Percentiles rank a stretch among this genome's conserved stretches.
Evolutionary conservation across 306 rosid species (phyloP).

Genomic region (Nissolia schottii): DNA sequence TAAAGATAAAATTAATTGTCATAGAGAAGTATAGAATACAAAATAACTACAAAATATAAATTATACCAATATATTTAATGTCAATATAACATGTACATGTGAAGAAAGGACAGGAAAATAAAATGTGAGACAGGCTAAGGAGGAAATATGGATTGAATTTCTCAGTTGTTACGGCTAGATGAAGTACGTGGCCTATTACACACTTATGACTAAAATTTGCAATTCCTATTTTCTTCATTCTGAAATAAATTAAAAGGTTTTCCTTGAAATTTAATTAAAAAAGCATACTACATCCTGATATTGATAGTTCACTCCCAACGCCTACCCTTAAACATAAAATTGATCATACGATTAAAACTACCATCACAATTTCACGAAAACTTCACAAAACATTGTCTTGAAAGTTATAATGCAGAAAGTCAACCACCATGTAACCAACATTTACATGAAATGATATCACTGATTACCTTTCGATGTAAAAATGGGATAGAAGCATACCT

Average conservation of each 20-base stretch:
- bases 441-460: neutral
- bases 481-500: constrained; percentile 48
- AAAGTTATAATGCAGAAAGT: neutral
- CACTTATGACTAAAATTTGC: neutral
- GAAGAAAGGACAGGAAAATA: no score
- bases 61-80: no score
- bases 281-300: no score
- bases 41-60: no score
- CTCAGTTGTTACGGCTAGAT: neutral
- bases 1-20: no score
- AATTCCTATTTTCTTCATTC: neutral
- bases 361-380: neutral
- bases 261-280: neutral
- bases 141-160: neutral
- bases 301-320: neutral
- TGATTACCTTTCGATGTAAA: constrained; percentile 4
- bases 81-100: no score
- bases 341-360: neutral
- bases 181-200: neutral
- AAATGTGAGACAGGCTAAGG: no score
- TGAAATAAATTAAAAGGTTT: neutral
- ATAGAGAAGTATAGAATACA: no score
- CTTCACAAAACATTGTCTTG: no score
- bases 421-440: constrained; percentile 8
- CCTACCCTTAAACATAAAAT: constrained; percentile 1